Conservation (phyloP, 2,329 filamentous ascomycete species). For the Chaetomium olivaceum region DNA sequence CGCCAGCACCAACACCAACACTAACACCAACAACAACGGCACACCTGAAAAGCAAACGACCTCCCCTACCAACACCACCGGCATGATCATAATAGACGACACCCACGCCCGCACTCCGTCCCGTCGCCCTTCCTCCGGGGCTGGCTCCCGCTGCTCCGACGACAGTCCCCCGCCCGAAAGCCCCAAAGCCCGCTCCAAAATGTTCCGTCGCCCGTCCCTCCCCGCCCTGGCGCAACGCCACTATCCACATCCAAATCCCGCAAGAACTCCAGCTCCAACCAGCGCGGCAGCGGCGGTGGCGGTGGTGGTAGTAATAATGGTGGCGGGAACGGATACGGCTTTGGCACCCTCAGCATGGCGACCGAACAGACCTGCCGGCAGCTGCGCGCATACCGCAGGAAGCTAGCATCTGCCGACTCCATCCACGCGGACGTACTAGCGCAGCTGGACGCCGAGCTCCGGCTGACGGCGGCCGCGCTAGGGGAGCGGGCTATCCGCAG, state of each 20-base stretch:
- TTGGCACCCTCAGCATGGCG: constrained; percentile 60
- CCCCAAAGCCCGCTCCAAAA: constrained; percentile 40
- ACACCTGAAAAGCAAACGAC: constrained; percentile 34
- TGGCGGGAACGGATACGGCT: constrained; percentile 39
- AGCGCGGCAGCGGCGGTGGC: not conserved
- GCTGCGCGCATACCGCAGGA: constrained; percentile 63
- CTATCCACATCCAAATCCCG: constrained; percentile 39
- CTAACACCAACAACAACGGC: constrained; percentile 41
- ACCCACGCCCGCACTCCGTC: constrained; percentile 54
- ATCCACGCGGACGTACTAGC: constrained; percentile 60
- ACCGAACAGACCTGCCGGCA: constrained; percentile 66
- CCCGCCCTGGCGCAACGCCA: constrained; percentile 46
- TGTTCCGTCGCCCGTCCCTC: constrained; percentile 55
- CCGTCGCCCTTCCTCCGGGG: constrained; percentile 47
- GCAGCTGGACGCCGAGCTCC: constrained; percentile 65
- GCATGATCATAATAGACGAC: constrained; percentile 31
- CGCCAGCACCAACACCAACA: constrained; percentile 40
- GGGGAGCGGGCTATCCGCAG: constrained; percentile 57
- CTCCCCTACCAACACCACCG: constrained; percentile 8
- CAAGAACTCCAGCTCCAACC: constrained; percentile 49
- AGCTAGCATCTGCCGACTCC: constrained; percentile 55
- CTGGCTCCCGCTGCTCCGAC: constrained; percentile 45
- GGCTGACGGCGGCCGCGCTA: constrained; percentile 62
- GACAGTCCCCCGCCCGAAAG: constrained; percentile 50
- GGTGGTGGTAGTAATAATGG: not conserved